Evolutionary conservation across 2,329 filamentous ascomycete genomes (phyloP), one percentile per base, ranked within the genome.

Genomic region (Amauroascus verrucosus): DNA sequence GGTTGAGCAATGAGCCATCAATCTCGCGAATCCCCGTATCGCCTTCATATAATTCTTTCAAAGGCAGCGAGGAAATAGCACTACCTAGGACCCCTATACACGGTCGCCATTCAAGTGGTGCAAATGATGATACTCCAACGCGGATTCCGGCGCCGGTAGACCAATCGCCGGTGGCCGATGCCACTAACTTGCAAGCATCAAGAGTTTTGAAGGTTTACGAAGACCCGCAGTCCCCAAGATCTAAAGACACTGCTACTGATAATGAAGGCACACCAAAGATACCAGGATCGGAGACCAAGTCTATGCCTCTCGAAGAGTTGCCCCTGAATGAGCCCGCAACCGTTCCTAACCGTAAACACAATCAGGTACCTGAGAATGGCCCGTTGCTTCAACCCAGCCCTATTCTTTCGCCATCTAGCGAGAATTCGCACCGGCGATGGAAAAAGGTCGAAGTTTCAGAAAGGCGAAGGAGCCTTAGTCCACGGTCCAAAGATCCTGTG

Each of bases 141-240:
- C 48, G 13, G 9, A 44, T 33, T 35, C 28, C 18, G 1, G 28
- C 24, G 22, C 37, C 28, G 8, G 18, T 32, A 6, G 22, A 33
- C 24, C 24, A 30, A 14, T 22, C 48, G 28, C 2, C 14, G 20
- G 35, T 28, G n/a, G 16, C 8, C n/a, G 30, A 22, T 13, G 16
- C 30, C 35, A 6, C 20, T 28, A 22, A 37, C 13, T 7, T 28
- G 9, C 50, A 46, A 38, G 1, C 8, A 5, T 41, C 49, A 20
- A 58, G 58, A 30, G 53, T 52, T 11, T 51, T 77, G 2, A 73
- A 73, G 50, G 75, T 77, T 26, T 78, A 77, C 57, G 77, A 80
- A 62, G 77, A 79, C 57, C 75, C 75, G 1, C 73, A 75, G 51
- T 70, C 64, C 2, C 63, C 61, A 41, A 52, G 54, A 16, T 54